Evolutionary conservation across 805 yeast genomes (phyloP).

Genomic region (Blastobotrys terrestris): DNA sequence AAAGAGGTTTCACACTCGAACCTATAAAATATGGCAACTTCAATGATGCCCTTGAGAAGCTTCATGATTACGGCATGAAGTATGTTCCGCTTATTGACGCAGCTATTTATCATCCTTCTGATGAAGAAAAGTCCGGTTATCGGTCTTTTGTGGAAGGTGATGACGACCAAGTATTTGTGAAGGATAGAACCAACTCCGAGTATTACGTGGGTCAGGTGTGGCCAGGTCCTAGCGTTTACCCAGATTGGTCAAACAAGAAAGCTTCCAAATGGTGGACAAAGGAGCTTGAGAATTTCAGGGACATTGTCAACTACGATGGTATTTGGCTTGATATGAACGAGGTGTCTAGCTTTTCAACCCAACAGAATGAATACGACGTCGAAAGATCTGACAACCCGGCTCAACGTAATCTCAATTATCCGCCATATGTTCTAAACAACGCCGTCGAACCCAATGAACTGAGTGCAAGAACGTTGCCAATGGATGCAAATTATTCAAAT

Average conservation of each 20-base stretch:
- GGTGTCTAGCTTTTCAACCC: slow-evolving; percentile 52
- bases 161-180: slow-evolving; percentile 40
- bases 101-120: slow-evolving; percentile 56
- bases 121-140: slow-evolving; percentile 45
- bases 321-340: slow-evolving; percentile 98
- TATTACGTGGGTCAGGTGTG: slow-evolving; percentile 76
- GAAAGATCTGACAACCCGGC: not conserved
- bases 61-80: slow-evolving; percentile 67
- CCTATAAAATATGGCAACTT: slow-evolving; percentile 65
- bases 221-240: slow-evolving; percentile 95
- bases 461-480: slow-evolving; percentile 81
- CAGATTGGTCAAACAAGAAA: slow-evolving; percentile 67
- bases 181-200: slow-evolving; percentile 42
- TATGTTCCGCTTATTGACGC: slow-evolving; percentile 76
- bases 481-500: slow-evolving; percentile 68
- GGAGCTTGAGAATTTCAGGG: slow-evolving; percentile 38
- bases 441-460: slow-evolving; percentile 43
- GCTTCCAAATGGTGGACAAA: slow-evolving; percentile 39
- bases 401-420: slow-evolving; percentile 29
- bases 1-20: slow-evolving; percentile 89
- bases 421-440: slow-evolving; percentile 33
- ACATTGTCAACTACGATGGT: slow-evolving; percentile 55
- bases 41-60: slow-evolving; percentile 49
- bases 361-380: slow-evolving; percentile 25
- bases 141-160: slow-evolving; percentile 49